phyloP scores from a whole-genome alignment of 768 basidiomycete species.

The Lyophyllum semitale region DNA sequence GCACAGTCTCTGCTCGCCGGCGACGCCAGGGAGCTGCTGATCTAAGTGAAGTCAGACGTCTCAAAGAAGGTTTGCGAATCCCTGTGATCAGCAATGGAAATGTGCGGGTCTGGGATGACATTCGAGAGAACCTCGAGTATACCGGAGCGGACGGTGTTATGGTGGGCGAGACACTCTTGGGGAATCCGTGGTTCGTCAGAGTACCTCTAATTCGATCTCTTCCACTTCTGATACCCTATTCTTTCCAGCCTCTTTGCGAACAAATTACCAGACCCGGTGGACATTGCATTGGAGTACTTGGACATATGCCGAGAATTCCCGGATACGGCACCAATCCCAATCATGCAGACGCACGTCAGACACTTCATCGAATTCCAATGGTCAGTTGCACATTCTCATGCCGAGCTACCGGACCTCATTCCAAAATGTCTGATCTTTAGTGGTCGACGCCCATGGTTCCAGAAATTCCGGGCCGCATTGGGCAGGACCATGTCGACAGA shows the following conservation, averaged over 20 bases:
- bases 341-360: slow-evolving; percentile 63
- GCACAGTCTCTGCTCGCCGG: slow-evolving; percentile 69
- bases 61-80: slow-evolving; percentile 52
- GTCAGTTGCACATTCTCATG: slow-evolving; percentile 36
- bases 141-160: slow-evolving; percentile 76
- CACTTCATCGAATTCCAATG: slow-evolving; percentile 72
- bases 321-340: slow-evolving; percentile 47
- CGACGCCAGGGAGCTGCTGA: slow-evolving; percentile 75
- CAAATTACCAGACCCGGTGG: slow-evolving; percentile 59
- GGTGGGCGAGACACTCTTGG: slow-evolving; percentile 78
- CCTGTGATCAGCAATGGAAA: slow-evolving; percentile 82
- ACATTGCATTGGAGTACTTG: slow-evolving; percentile 72
- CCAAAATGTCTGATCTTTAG: slow-evolving; percentile 26
- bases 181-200: slow-evolving; percentile 64
- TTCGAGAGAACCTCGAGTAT: slow-evolving; percentile 49
- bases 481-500: slow-evolving; percentile 41
- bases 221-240: slow-evolving; percentile 4
- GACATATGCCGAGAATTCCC: slow-evolving; percentile 55
- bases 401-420: slow-evolving; percentile 6
- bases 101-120: slow-evolving; percentile 60
- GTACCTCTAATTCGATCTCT: not conserved
- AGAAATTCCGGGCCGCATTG: slow-evolving; percentile 52
- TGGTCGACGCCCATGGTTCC: slow-evolving; percentile 55
- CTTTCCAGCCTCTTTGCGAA: slow-evolving; percentile 56
- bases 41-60: slow-evolving; percentile 54